phyloP scores from a whole-genome alignment of 164 flowering plant species.

The Euptelea pleiosperma region DNA sequence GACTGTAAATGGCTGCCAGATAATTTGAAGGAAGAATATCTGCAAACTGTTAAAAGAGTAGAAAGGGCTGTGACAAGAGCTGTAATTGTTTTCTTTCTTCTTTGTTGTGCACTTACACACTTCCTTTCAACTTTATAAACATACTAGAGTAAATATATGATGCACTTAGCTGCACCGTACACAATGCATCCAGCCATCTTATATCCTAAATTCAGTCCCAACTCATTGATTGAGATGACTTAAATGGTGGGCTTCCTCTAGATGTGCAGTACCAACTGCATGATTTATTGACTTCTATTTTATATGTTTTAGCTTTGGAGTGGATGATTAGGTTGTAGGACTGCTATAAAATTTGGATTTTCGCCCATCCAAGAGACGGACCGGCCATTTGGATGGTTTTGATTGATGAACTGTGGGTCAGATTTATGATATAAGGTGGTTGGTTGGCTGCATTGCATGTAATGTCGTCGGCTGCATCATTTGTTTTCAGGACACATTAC shows the following conservation, averaged over 20 bases:
- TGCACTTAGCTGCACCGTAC: too few species aligned
- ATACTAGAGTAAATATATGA: too few species aligned
- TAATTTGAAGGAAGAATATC: conserved; percentile 50
- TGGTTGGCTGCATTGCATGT: not conserved
- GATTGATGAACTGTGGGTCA: too few species aligned
- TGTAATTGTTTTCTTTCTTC: conserved; percentile 35
- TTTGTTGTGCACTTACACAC: not conserved
- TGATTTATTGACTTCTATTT: too few species aligned
- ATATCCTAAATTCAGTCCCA: too few species aligned
- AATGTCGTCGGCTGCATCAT: not conserved
- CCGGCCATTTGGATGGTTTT: too few species aligned
- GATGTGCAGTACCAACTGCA: too few species aligned
- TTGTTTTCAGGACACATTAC: not conserved
- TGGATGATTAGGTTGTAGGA: not conserved
- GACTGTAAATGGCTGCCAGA: conserved; percentile 67
- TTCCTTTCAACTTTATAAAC: not conserved
- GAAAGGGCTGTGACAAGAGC: conserved; percentile 73
- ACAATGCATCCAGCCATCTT: too few species aligned
- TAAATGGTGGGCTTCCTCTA: too few species aligned
- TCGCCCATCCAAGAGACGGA: not conserved
- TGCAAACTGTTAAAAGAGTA: conserved; percentile 39
- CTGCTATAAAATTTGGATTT: not conserved
- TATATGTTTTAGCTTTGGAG: not conserved
- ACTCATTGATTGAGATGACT: too few species aligned
- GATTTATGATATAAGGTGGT: not conserved